phyloP scores from a whole-genome alignment of 139 green algal genomes.

The Pedinophyceae sp. region DNA sequence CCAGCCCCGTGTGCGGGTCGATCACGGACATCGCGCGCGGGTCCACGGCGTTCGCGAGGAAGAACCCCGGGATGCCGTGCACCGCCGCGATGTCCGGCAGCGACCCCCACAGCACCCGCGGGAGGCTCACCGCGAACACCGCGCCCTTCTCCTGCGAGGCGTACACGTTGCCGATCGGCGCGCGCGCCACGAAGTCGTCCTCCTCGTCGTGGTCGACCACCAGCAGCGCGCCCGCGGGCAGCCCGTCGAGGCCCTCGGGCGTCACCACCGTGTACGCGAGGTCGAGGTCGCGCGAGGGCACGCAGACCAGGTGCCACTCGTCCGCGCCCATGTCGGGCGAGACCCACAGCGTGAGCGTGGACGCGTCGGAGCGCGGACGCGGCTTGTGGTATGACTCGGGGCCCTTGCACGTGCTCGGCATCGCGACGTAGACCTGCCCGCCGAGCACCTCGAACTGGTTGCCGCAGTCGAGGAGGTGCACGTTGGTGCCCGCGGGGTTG shows the following conservation, averaged over 20 bases:
- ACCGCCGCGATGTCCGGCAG: constrained; percentile 59
- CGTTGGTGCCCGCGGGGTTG: too few relatives aligned
- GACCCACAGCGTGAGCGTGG: background rate
- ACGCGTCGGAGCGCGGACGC: background rate
- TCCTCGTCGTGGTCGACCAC: constrained; percentile 58
- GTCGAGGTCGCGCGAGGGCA: constrained; percentile 56
- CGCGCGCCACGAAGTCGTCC: constrained; percentile 13
- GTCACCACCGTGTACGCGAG: constrained; percentile 36
- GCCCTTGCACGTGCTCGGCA: background rate
- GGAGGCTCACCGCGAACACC: constrained; percentile 57
- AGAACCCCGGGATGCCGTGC: constrained; percentile 61
- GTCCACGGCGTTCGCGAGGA: constrained; percentile 66
- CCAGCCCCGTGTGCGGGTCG: background rate
- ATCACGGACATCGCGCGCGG: background rate
- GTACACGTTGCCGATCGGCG: constrained; percentile 31
- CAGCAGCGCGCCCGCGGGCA: constrained; percentile 45
- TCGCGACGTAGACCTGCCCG: too few relatives aligned
- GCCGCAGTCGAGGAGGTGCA: too few relatives aligned
- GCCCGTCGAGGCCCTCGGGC: constrained; percentile 14
- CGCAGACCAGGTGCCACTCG: constrained; percentile 31
- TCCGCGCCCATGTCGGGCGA: constrained; percentile 7
- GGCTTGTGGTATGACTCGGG: background rate
- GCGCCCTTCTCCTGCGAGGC: constrained; percentile 43
- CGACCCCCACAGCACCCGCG: background rate
- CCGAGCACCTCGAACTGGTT: constrained; percentile 82